phyloP scores from a whole-genome alignment of 1,284 basidiomycete genomes.

The Fomitiporia mediterranea region DNA sequence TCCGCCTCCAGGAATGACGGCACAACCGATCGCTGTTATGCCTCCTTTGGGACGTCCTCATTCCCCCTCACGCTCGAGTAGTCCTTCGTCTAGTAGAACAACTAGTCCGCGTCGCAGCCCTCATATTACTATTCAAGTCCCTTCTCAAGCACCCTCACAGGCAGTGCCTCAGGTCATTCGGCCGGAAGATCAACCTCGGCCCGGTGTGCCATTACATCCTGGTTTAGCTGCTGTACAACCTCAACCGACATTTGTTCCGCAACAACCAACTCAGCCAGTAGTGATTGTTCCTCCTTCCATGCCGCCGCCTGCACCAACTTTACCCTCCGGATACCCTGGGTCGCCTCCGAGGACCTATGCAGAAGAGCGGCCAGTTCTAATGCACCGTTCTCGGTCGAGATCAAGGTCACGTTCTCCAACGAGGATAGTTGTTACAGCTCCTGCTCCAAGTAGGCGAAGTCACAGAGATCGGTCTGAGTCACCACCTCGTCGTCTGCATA shows the following conservation, averaged over 20 bases:
- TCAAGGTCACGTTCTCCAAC: constrained; percentile 10
- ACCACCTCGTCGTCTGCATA: not conserved
- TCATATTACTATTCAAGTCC: constrained; percentile 9
- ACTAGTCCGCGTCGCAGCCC: not conserved
- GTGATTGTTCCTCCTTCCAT: constrained; percentile 1
- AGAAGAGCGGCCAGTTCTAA: too few relatives aligned
- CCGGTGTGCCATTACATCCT: not conserved
- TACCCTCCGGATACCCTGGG: too few relatives aligned
- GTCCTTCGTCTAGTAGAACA: not conserved
- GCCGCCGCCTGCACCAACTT: too few relatives aligned
- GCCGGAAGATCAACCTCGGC: not conserved
- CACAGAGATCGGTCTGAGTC: constrained; percentile 10
- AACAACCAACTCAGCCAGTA: not conserved
- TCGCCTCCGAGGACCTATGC: too few relatives aligned
- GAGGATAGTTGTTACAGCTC: constrained; percentile 2
- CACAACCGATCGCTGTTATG: not conserved
- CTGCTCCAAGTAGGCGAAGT: constrained; percentile 1
- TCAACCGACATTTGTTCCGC: not conserved
- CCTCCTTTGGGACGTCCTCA: not conserved
- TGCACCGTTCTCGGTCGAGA: constrained; percentile 1
- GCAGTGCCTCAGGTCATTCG: not conserved
- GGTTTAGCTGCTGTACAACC: not conserved
- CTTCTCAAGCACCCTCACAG: constrained; percentile 1
- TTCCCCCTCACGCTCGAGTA: not conserved
- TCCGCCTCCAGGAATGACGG: not conserved